phyloP scores from a whole-genome alignment of 371 early-diverging fungal genomes.

The Syncephalis plumigaleata region DNA sequence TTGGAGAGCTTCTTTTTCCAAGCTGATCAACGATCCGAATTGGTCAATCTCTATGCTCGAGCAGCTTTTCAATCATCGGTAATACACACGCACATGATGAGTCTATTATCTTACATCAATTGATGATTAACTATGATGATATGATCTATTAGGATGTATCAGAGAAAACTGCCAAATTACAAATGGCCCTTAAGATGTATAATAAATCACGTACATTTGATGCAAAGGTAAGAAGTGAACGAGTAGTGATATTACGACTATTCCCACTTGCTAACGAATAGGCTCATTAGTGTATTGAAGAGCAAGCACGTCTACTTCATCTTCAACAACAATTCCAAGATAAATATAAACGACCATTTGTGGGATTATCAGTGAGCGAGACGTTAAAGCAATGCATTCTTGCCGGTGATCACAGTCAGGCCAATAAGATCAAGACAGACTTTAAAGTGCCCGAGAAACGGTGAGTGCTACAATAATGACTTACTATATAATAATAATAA shows the following conservation, averaged over 20 bases:
- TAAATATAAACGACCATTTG: constrained; percentile 33
- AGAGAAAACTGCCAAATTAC: background rate
- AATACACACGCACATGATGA: too few relatives aligned
- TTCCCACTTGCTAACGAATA: too few relatives aligned
- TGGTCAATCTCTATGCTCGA: constrained; percentile 50
- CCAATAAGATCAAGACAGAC: constrained; percentile 58
- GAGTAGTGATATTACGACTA: too few relatives aligned
- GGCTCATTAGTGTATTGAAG: constrained; percentile 4
- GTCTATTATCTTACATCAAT: too few relatives aligned
- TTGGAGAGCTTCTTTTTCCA: constrained; percentile 89
- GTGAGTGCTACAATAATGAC: constrained; percentile 11
- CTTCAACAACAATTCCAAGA: constrained; percentile 59
- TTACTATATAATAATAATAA: background rate
- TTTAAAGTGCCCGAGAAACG: constrained; percentile 80
- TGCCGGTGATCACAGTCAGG: constrained; percentile 48
- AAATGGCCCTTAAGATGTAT: background rate
- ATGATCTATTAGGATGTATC: constrained; percentile 9
- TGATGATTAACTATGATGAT: too few relatives aligned
- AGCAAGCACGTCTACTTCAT: constrained; percentile 34
- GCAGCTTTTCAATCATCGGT: constrained; percentile 31
- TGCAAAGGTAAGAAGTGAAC: constrained; percentile 31
- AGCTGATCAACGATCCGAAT: constrained; percentile 67
- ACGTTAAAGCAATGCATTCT: constrained; percentile 68
- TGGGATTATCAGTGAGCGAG: constrained; percentile 63
- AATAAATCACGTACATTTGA: constrained; percentile 29